These are phyloP conservation scores for Sporothrix globosa DNA, from an alignment of 2,329 filamentous ascomycete genomes.

Conservation along the genomic window DNA sequence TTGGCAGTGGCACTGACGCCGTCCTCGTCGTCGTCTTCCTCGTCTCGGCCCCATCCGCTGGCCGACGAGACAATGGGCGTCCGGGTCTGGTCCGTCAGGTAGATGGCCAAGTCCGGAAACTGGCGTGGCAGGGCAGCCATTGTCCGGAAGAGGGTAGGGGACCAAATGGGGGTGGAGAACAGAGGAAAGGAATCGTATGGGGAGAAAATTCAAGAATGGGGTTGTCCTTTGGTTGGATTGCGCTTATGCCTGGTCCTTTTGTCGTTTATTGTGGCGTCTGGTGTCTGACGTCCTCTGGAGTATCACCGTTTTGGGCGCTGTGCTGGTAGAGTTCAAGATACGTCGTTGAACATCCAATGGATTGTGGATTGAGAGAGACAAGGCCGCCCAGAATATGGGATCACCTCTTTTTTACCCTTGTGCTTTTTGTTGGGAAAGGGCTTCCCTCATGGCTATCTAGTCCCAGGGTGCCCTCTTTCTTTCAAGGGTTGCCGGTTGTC, in stretches of 20 bases:
- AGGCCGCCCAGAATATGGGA: neutral
- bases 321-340: neutral
- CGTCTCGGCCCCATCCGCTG: constrained; percentile 7
- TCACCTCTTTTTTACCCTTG: neutral
- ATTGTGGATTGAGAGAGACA: neutral
- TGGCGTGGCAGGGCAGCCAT: constrained; percentile 53
- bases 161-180: neutral
- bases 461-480: neutral
- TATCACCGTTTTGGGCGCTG: neutral
- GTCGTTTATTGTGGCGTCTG: neutral
- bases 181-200: neutral
- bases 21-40: constrained; percentile 5
- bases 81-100: constrained; percentile 61
- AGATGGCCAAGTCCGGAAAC: constrained; percentile 57
- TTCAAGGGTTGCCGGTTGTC: constrained; percentile 23
- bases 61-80: constrained; percentile 61
- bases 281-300: neutral
- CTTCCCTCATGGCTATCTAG: neutral
- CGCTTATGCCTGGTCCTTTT: constrained; percentile 17
- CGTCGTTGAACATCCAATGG: neutral
- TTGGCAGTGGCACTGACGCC: too few relatives aligned
- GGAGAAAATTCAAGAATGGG: neutral
- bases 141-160: constrained; percentile 10
- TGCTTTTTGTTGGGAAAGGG: constrained; percentile 7
- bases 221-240: neutral